Conservation (phyloP, 139 green algal species). For the Desmodesmus armatus region DNA sequence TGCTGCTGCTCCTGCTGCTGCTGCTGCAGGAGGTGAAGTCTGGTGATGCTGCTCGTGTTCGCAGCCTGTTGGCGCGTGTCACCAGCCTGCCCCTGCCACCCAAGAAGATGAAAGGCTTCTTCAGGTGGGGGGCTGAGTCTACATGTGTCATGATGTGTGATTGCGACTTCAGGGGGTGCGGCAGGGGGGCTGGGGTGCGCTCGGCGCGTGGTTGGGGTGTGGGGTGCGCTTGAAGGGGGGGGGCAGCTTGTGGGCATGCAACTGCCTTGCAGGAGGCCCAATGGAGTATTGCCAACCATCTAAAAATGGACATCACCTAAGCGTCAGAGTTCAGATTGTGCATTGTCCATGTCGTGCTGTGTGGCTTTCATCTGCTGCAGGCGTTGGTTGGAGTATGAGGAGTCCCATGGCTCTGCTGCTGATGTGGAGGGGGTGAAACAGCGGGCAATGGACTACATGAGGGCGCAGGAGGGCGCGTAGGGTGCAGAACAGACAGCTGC, state of each 20-base stretch:
- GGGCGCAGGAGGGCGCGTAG: slow-evolving; percentile 55
- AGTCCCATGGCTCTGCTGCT: slow-evolving; percentile 76
- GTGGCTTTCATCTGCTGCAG: too few relatives aligned
- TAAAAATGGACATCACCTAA: too few relatives aligned
- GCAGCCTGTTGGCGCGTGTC: slow-evolving; percentile 90
- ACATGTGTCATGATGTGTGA: too few relatives aligned
- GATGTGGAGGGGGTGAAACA: slow-evolving; percentile 87
- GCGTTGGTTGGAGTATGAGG: slow-evolving; percentile 95
- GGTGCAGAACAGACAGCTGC: too few relatives aligned
- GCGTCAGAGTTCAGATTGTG: background rate
- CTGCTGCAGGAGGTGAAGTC: slow-evolving; percentile 78
- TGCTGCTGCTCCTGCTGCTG: background rate
- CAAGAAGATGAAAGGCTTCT: slow-evolving; percentile 96
- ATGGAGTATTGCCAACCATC: too few relatives aligned
- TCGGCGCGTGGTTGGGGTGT: too few relatives aligned
- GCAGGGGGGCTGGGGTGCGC: too few relatives aligned
- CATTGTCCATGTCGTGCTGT: slow-evolving; percentile 59
- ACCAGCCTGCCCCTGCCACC: slow-evolving; percentile 85
- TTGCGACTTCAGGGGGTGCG: too few relatives aligned
- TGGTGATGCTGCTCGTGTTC: slow-evolving; percentile 54
- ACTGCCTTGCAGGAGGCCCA: too few relatives aligned
- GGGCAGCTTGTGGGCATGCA: too few relatives aligned
- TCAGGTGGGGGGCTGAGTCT: too few relatives aligned
- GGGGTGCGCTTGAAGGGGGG: too few relatives aligned
- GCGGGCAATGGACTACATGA: slow-evolving; percentile 91